Evolutionary conservation across 2,329 filamentous ascomycete species (phyloP), one percentile per base, ranked within the genome.

Genomic region (Aureobasidium sp.): DNA sequence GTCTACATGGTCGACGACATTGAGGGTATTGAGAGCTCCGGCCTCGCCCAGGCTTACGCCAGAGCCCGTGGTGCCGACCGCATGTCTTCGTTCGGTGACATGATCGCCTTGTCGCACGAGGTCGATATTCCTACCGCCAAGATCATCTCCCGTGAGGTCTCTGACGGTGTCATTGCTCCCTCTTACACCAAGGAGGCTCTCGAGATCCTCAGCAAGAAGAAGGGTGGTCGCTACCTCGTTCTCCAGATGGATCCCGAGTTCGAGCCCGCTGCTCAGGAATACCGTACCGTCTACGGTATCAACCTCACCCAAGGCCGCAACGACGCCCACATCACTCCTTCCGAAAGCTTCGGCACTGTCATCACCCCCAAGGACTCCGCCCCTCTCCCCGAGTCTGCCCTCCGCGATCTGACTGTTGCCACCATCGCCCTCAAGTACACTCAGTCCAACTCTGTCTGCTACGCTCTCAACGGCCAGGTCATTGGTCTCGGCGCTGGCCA

Each of bases 1-100:
- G 94, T 97, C 61, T 99, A 96, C 82, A 97, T 99, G 82, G 94
- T 99, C 63, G 90, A 96, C 71, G 94, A 97, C 72, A 95, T 99
- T 69, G 84, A 86, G 64, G 92, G 91, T 59, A 86, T 99, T 65
- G 91, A 96, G 76, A 84, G 83, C 50, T 97, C 93, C 9, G 82
- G 82, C 47, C 85, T 97, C 36, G 94, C 94, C 29, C 92, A 96
- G 78, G 94, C 94, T 42, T 99, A 99, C 72, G 93, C 94, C 63
- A 90, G 94, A 73, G 94, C 94, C 61, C 87, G 94, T 72, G 94
- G 94, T 67, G 92, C 94, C 53, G 94, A 99, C 79, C 90, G 94
- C 69, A 97, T 97, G 94, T 96, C 91, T 76, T 96, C 90, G 79
- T 99, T 97, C 72, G 94, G 94, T 66, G 94, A 99, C 75, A 83